A percentile compares a stretch with the other conserved stretches of the same genome.
Evolutionary conservation across 176 grass and related monocot species (phyloP).

Genomic region (Avena eriantha): DNA sequence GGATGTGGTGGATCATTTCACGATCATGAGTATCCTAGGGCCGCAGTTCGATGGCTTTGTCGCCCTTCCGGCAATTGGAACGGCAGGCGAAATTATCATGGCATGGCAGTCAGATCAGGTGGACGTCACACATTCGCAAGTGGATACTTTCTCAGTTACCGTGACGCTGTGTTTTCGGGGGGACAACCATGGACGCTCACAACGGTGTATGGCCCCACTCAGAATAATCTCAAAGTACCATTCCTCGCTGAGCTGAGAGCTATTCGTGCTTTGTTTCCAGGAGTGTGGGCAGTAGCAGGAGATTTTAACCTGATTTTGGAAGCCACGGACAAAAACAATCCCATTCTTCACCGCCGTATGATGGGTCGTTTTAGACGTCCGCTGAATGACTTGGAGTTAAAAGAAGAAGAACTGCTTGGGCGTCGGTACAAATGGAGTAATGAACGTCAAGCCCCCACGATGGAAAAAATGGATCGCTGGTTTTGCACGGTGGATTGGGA

Average conservation of each 20-base stretch:
- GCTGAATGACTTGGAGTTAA: too few species aligned
- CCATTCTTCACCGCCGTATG: not conserved
- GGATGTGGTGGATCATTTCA: not conserved
- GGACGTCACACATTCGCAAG: too few species aligned
- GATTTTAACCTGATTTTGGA: not conserved
- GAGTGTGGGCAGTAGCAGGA: fast-evolving
- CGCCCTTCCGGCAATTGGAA: not conserved
- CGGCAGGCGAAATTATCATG: not conserved
- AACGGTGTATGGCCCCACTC: not conserved
- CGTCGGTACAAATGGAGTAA: too few species aligned
- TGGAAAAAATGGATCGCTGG: too few species aligned
- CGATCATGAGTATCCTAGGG: not conserved
- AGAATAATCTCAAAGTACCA: fast-evolving
- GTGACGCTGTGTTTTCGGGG: too few species aligned
- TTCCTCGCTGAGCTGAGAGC: not conserved
- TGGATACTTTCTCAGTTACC: too few species aligned
- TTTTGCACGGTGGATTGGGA: too few species aligned
- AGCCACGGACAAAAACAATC: not conserved
- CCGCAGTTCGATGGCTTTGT: not conserved
- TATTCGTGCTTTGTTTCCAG: fast-evolving
- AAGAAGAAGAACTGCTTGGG: too few species aligned
- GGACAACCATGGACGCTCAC: too few species aligned
- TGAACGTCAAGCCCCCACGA: too few species aligned
- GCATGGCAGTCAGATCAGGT: not conserved
- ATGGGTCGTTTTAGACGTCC: not conserved